These are phyloP conservation scores for Fusarium sp. DNA, from an alignment of 2,329 filamentous ascomycete genomes.

Conservation along the genomic window DNA sequence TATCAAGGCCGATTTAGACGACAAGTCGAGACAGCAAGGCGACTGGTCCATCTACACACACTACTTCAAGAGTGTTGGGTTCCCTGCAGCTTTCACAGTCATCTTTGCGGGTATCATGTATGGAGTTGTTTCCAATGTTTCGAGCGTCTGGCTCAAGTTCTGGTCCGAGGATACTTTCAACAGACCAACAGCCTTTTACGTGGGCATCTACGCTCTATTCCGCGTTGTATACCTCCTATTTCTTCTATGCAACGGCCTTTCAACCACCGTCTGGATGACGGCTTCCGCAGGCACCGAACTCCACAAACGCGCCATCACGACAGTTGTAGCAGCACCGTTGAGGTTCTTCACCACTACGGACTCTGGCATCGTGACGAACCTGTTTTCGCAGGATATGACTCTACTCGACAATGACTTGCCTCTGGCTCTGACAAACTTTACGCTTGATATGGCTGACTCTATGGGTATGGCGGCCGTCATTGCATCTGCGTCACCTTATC, in stretches of 20 bases:
- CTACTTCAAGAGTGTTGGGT: conserved; percentile 48
- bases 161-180: conserved; percentile 52
- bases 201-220: conserved; percentile 48
- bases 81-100: conserved; percentile 29
- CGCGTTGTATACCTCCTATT: conserved; percentile 30
- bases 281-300: conserved; percentile 48
- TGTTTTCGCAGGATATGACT: conserved; percentile 60
- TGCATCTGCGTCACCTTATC: conserved; percentile 55
- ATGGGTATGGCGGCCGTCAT: conserved; percentile 63
- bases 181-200: conserved; percentile 43
- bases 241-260: conserved; percentile 24
- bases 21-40: conserved; percentile 46
- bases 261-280: conserved; percentile 42
- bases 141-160: conserved; percentile 56
- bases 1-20: conserved; percentile 16
- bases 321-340: conserved; percentile 54
- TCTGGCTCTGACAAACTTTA: conserved; percentile 47
- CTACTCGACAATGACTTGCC: conserved; percentile 57
- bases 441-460: conserved; percentile 31
- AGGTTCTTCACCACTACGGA: conserved; percentile 57
- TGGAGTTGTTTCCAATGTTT: conserved; percentile 46
- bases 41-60: conserved; percentile 51
- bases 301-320: conserved; percentile 49
- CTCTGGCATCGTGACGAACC: conserved; percentile 55
- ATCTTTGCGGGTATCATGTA: conserved; percentile 35